Percentiles rank a stretch among this genome's conserved stretches.
Conservation (phyloP, 257 asterid genomes). For the Lycium ferocissimum region DNA sequence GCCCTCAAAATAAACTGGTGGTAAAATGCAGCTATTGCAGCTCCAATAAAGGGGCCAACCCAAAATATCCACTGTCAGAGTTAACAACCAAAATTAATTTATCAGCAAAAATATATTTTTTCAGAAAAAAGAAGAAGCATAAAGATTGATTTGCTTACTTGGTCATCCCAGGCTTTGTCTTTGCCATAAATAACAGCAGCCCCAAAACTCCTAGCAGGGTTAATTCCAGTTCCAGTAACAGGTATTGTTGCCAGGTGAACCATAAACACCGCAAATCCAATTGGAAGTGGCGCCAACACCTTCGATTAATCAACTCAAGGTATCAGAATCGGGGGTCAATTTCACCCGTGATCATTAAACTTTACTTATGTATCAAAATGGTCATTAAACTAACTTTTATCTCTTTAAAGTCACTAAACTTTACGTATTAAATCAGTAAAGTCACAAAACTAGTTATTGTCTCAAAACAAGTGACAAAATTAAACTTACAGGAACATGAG, state of each 20-base stretch:
- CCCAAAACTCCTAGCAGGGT: constrained; percentile 83
- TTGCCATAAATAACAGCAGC: constrained; percentile 71
- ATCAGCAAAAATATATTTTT: not conserved
- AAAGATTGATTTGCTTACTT: too few species aligned
- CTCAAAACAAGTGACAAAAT: too few species aligned
- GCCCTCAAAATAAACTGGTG: constrained; percentile 72
- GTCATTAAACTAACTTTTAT: too few species aligned
- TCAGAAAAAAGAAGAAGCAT: too few species aligned
- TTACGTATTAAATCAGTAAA: too few species aligned
- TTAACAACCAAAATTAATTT: not conserved
- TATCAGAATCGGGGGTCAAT: too few species aligned
- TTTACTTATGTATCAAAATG: too few species aligned
- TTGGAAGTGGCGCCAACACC: constrained; percentile 37
- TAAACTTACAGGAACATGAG: constrained; percentile 53
- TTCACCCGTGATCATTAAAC: too few species aligned
- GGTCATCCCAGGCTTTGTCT: constrained; percentile 71
- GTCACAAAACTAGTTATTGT: too few species aligned
- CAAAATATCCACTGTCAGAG: constrained; percentile 76
- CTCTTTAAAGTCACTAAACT: too few species aligned
- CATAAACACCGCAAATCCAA: constrained; percentile 52
- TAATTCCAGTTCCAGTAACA: constrained; percentile 80
- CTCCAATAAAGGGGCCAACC: constrained; percentile 87
- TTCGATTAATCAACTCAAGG: not conserved
- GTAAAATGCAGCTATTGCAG: constrained; percentile 79
- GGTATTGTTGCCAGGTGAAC: constrained; percentile 81